phyloP scores from a whole-genome alignment of 164 flowering plant species.

The Umbellularia californica region DNA sequence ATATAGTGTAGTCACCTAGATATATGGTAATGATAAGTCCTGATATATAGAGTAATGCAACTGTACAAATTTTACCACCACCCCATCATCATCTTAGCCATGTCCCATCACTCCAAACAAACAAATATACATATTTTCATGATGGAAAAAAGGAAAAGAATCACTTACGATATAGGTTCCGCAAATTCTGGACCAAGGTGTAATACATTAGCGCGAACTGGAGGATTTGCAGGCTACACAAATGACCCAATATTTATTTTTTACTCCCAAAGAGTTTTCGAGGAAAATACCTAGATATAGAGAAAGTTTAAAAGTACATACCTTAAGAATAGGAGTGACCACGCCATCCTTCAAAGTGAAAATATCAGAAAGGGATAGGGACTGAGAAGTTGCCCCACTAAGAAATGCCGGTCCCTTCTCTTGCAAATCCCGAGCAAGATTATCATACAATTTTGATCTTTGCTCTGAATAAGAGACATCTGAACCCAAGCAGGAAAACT shows the following conservation, averaged over 20 bases:
- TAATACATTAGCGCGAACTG: conserved; percentile 89
- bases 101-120: background rate
- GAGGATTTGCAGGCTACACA: conserved; percentile 75
- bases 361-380: conserved; percentile 77
- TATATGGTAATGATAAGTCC: background rate
- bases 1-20: too few species aligned
- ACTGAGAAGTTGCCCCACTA: conserved; percentile 88
- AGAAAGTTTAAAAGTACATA: conserved; percentile 6
- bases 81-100: too few species aligned
- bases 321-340: conserved; percentile 83
- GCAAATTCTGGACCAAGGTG: conserved; percentile 60
- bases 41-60: background rate
- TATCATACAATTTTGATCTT: conserved; percentile 58
- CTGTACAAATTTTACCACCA: background rate
- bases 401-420: conserved; percentile 72
- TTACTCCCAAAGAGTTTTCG: background rate
- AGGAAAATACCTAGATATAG: background rate
- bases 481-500: conserved; percentile 22
- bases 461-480: conserved; percentile 28
- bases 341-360: conserved; percentile 67
- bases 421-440: conserved; percentile 74
- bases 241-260: background rate
- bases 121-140: background rate
- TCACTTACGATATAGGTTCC: conserved; percentile 63
- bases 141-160: conserved; percentile 3